Percentiles rank a stretch among this genome's conserved stretches.
phyloP scores from a whole-genome alignment of 2,329 filamentous ascomycete genomes.

The Colletotrichum sp. region DNA sequence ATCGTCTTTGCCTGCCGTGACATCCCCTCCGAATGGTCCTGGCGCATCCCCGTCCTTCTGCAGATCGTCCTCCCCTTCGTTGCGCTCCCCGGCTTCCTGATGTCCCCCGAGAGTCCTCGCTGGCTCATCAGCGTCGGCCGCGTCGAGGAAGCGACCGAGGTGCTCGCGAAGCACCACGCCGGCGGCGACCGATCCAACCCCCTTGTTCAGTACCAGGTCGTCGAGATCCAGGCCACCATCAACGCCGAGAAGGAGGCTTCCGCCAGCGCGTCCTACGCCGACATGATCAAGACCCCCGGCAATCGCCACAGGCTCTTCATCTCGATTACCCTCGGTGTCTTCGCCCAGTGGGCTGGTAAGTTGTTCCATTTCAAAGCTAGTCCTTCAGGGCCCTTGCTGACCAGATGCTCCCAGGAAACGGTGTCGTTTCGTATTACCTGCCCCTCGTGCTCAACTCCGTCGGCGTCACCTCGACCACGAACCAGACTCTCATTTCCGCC shows the following conservation, averaged over 20 bases:
- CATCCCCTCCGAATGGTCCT: constrained; percentile 4
- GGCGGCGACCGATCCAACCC: constrained; percentile 44
- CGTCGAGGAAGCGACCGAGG: constrained; percentile 35
- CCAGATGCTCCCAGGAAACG: constrained; percentile 3
- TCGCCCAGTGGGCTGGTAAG: constrained; percentile 26
- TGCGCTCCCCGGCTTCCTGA: constrained; percentile 29
- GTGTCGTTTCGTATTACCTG: constrained; percentile 32
- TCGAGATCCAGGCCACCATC: constrained; percentile 28
- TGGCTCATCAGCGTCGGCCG: constrained; percentile 32
- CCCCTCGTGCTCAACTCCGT: constrained; percentile 26
- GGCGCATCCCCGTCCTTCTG: constrained; percentile 34
- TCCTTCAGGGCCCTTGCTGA: accelerated
- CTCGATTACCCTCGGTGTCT: constrained; percentile 31
- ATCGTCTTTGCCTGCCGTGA: constrained; percentile 23
- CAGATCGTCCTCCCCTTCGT: constrained; percentile 49
- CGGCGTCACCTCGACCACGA: constrained; percentile 35
- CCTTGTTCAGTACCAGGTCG: constrained; percentile 36
- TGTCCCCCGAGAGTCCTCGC: constrained; percentile 33
- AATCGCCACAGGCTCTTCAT: constrained; percentile 35
- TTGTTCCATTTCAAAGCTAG: accelerated
- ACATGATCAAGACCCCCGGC: constrained; percentile 24
- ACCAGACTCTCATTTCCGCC: constrained; percentile 40
- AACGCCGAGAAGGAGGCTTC: constrained; percentile 21
- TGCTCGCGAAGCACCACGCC: constrained; percentile 45
- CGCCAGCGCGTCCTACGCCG: constrained; percentile 6